Percentiles rank a stretch among this genome's conserved stretches.
Evolutionary conservation across 2,329 filamentous ascomycete species (phyloP).

Genomic region (Hypoxylon sp.): DNA sequence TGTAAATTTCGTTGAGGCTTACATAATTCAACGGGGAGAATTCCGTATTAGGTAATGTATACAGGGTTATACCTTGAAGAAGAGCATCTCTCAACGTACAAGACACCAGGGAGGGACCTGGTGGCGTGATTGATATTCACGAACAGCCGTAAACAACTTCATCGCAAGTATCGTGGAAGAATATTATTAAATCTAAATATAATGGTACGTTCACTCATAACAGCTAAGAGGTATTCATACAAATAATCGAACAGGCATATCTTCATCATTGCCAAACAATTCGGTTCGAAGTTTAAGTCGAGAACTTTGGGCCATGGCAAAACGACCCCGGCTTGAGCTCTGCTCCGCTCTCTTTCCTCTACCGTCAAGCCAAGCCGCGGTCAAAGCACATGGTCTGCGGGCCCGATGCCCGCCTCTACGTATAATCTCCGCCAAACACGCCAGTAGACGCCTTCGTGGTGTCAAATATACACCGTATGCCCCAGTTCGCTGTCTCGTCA

Average conservation of each 20-base stretch:
- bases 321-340: not conserved
- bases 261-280: constrained; percentile 66
- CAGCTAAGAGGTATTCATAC: constrained; percentile 12
- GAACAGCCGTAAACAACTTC: not conserved
- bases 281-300: constrained; percentile 57
- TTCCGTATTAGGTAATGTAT: not conserved
- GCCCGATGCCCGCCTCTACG: not conserved
- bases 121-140: not conserved
- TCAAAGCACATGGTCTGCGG: not conserved
- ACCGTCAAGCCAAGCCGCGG: not conserved
- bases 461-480: not conserved
- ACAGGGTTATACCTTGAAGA: not conserved
- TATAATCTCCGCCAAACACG: not conserved
- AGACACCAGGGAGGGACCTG: not conserved
- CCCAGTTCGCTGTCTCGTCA: not conserved
- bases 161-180: not conserved
- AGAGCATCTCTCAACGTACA: not conserved
- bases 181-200: constrained; percentile 9
- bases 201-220: constrained; percentile 10
- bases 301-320: not conserved
- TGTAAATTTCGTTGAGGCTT: constrained; percentile 1
- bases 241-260: constrained; percentile 48
- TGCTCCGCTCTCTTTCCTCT: not conserved
- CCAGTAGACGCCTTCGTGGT: not conserved
- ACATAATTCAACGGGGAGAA: not conserved